phyloP scores from a whole-genome alignment of 2,329 filamentous ascomycete genomes.

The Cadophora sp. region DNA sequence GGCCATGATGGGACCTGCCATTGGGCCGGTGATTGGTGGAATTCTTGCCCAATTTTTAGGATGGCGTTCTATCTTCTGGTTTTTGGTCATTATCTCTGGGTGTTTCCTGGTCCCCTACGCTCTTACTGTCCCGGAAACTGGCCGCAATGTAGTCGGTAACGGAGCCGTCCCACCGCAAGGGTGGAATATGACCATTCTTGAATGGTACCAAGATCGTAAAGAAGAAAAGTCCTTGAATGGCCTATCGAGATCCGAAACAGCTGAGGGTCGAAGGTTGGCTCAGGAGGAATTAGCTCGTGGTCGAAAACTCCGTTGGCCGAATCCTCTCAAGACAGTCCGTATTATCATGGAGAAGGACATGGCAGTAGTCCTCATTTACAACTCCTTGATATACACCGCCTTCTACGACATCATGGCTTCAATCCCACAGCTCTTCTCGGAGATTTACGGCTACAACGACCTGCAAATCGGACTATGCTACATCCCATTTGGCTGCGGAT shows the following conservation, averaged over 20 bases:
- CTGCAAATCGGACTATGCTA: constrained; percentile 46
- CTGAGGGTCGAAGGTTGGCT: constrained; percentile 44
- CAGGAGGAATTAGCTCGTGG: constrained; percentile 47
- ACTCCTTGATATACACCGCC: constrained; percentile 60
- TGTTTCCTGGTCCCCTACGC: constrained; percentile 46
- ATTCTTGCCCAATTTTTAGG: constrained; percentile 54
- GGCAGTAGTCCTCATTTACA: constrained; percentile 59
- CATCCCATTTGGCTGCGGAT: constrained; percentile 56
- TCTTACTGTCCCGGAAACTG: constrained; percentile 45
- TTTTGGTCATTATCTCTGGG: constrained; percentile 55
- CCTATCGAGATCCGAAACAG: constrained; percentile 43
- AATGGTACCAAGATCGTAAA: constrained; percentile 48
- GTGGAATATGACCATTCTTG: constrained; percentile 64
- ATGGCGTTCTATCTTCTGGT: constrained; percentile 61
- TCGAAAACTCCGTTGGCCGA: constrained; percentile 59
- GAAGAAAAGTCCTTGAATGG: constrained; percentile 35
- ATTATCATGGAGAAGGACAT: constrained; percentile 65
- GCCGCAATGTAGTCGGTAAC: constrained; percentile 46
- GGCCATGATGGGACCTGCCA: constrained; percentile 52
- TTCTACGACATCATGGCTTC: constrained; percentile 61
- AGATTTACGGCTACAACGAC: constrained; percentile 45
- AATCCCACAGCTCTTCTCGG: constrained; percentile 55
- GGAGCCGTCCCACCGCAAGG: constrained; percentile 61
- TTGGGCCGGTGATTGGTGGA: constrained; percentile 59
- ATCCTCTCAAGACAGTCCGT: constrained; percentile 61